Evolutionary conservation across 2,329 filamentous ascomycete genomes (phyloP), one percentile per base, ranked within the genome.

Genomic region (Colletotrichum acutatum): DNA sequence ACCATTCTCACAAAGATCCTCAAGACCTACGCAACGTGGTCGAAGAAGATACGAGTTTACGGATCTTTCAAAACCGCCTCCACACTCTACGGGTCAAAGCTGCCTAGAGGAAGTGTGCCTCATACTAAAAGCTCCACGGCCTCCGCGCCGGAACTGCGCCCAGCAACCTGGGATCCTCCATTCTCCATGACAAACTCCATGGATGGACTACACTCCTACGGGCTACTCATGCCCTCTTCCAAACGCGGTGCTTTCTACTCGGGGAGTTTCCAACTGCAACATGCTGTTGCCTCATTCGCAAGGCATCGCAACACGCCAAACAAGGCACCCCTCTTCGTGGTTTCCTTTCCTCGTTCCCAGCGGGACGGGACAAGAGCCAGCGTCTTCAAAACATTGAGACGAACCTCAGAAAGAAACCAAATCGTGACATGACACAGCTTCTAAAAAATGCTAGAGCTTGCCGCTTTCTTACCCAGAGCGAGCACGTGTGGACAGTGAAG

Each of bases 401-500:
- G 32, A 34, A 12, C 4, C 11, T 34, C 30, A 0, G 1, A 34
- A 34, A 42, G 5, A 28, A 28, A 30, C 9, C 16, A 32, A 24
- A 30, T 14, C 5, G 66, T n/a, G 14, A 42, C 19, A 46, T 46
- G 16, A 46, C 14, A 59, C 74, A 79, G 88, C 89, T 91, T 91
- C 88, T 83, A 89, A 85, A 85, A 84, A 58, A 86, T 89, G 89
- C 89, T 91, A 91, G 89, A 91, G 89, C 89, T 90, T 90, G 88
- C 85, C 89, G 89, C 84, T 84, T 86, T 81, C 83, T 80, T 61
- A 79, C 80, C 84, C 82, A 90, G 85, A 86, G 85, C 88, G 89
- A 81, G 86, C 87, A 89, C 89, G 90, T 91, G 90, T 91, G 90
- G 90, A 91, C 90, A 90, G 83, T 90, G 90, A 91, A 91, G 90